phyloP scores from a whole-genome alignment of 345 rosid genomes.

The Melastoma malabathricum region DNA sequence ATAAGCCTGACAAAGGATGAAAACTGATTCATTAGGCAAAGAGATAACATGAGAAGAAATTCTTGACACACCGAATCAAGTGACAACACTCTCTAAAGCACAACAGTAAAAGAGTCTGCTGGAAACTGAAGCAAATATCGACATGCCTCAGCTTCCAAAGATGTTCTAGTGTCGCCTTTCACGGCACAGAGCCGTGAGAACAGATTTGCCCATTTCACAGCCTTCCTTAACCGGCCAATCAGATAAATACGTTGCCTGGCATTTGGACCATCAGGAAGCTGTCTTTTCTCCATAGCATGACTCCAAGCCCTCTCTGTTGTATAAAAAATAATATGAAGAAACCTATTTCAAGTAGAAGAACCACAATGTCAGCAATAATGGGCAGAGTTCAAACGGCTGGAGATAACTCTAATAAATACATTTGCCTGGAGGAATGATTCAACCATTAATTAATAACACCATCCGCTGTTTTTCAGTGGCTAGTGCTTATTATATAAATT shows the following conservation, averaged over 20 bases:
- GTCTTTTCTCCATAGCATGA: conserved; percentile 99
- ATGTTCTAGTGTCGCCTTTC: conserved; percentile 85
- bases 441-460: too few relatives aligned
- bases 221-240: conserved; percentile 90
- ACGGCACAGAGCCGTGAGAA: conserved; percentile 64
- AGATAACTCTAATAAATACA: too few relatives aligned
- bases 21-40: neutral
- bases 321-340: conserved; percentile 83
- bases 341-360: conserved; percentile 34
- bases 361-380: too few relatives aligned
- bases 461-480: too few relatives aligned
- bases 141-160: conserved; percentile 88
- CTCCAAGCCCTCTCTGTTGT: conserved; percentile 98
- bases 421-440: too few relatives aligned
- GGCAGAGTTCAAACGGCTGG: too few relatives aligned
- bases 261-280: conserved; percentile 89
- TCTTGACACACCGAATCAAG: too few relatives aligned
- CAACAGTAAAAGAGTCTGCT: neutral
- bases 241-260: conserved; percentile 70
- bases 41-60: neutral
- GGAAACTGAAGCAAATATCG: conserved; percentile 4
- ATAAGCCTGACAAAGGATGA: conserved; percentile 53
- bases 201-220: conserved; percentile 82
- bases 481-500: too few relatives aligned
- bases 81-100: too few relatives aligned